Evolutionary conservation across 495 filamentous ascomycete species (phyloP), one percentile per base, ranked within the genome.

Genomic region (Usnea hakonensis): DNA sequence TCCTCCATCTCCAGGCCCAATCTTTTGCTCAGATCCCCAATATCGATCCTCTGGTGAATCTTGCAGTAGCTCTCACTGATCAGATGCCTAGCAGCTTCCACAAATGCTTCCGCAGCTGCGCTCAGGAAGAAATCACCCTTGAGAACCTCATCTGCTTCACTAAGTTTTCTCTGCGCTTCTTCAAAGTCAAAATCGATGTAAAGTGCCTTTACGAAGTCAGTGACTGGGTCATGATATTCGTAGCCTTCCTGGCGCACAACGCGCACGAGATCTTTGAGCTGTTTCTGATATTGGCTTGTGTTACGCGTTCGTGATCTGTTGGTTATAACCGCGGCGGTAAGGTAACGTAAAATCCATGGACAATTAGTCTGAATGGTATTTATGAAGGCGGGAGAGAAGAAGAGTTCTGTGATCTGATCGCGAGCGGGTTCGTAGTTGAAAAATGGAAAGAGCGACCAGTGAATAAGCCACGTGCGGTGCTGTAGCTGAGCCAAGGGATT

Each of bases 61-160:
- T 97, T 97, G 89, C 95, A 97, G 81, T 98, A 97, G 73, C 83
- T 88, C 80, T 98, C 94, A 11, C 92, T 97, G 74, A 98, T 97
- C 57, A 97, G 78, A 78, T 97, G 94, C 67, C 94, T 81, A 43
- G 94, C 94, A 56, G 90, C 86, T 70, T 98, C 95, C 63, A 98
- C 90, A 70, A 98, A 98, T 21, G 85, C 81, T 71, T 96, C 93
- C 14, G 91, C 86, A 7, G 89, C 81, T 38, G 85, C 84, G 55
- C 88, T 85, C 35, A 97, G 84, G 87, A 98, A 98, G 84, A 97
- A 97, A 76, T 98, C 94, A 66, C 87, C 85, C 65, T 88, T 88
- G 41, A 96, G 79, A 53, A 98, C 89, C 72, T 94, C 89, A 75
- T 96, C 93, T 19, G 94, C 94, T 73, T 94, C 88, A 14, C 82